Conservation (phyloP, 495 filamentous ascomycete species). For the Podospora pseudoanserina region DNA sequence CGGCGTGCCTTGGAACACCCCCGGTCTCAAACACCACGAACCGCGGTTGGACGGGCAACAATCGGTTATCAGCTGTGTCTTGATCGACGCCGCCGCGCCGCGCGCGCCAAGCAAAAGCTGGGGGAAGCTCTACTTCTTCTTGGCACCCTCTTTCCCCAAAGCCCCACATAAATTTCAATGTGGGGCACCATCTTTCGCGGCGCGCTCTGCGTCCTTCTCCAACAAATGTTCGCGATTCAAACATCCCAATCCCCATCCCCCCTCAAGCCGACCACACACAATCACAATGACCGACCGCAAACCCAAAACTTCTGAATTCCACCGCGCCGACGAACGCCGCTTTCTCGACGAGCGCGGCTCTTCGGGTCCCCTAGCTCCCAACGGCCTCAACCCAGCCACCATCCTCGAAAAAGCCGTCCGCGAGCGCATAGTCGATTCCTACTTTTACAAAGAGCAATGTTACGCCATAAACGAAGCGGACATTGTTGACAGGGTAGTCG, state of each 20-base stretch:
- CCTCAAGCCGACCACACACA: not conserved
- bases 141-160: not conserved
- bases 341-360: slow-evolving; percentile 75
- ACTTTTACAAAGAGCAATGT: slow-evolving; percentile 98
- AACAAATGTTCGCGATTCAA: not conserved
- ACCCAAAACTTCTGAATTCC: slow-evolving; percentile 39
- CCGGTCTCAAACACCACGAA: not conserved
- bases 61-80: slow-evolving; percentile 25
- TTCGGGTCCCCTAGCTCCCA: slow-evolving; percentile 47
- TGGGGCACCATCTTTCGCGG: slow-evolving; percentile 4
- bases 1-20: not conserved
- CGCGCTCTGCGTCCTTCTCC: slow-evolving; percentile 12
- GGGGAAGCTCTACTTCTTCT: slow-evolving; percentile 4
- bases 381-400: slow-evolving; percentile 79
- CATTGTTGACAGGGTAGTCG: slow-evolving; percentile 84
- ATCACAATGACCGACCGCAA: not conserved
- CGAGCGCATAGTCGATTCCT: slow-evolving; percentile 88
- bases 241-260: not conserved
- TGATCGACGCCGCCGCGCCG: slow-evolving; percentile 3
- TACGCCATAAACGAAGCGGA: slow-evolving; percentile 90
- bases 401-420: slow-evolving; percentile 90
- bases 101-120: slow-evolving; percentile 5
- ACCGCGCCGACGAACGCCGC: slow-evolving; percentile 69
- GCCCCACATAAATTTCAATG: slow-evolving; percentile 1
- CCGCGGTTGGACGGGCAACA: slow-evolving; percentile 28